These are phyloP conservation scores for Pichia membranifaciens DNA, from an alignment of 805 yeast genomes.

Conservation along the genomic window DNA sequence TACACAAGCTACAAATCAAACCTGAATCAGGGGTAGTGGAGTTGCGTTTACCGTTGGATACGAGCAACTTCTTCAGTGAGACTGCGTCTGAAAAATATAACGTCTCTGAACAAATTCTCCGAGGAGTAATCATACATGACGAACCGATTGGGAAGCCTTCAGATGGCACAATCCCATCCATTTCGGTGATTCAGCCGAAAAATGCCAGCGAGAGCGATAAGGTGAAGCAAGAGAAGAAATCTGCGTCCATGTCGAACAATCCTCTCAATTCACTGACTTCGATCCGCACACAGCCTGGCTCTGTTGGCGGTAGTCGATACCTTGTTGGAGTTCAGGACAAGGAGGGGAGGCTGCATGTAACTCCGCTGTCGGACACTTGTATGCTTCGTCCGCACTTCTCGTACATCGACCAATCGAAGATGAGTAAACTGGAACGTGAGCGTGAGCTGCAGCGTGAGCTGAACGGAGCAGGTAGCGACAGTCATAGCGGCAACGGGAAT, in stretches of 20 bases:
- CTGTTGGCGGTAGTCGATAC: constrained; percentile 26
- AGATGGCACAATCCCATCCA: constrained; percentile 5
- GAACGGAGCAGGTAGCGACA: constrained; percentile 28
- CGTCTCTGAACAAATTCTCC: constrained; percentile 54
- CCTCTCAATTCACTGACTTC: constrained; percentile 2
- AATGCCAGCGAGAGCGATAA: not conserved
- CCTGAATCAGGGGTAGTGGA: constrained; percentile 60
- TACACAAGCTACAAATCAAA: constrained; percentile 37
- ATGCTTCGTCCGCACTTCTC: constrained; percentile 80
- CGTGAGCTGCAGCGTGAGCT: constrained; percentile 33
- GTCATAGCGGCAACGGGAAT: constrained; percentile 16
- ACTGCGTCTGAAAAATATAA: constrained; percentile 52
- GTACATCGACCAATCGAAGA: constrained; percentile 56
- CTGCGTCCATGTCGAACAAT: not conserved
- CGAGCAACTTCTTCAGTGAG: constrained; percentile 59
- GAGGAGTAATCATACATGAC: constrained; percentile 59
- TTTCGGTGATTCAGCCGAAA: not conserved
- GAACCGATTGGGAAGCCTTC: constrained; percentile 32
- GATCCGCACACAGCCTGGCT: constrained; percentile 17
- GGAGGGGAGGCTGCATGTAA: constrained; percentile 46
- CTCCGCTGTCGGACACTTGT: constrained; percentile 59
- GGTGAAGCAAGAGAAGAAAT: not conserved
- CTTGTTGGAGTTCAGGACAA: constrained; percentile 33
- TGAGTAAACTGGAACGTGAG: constrained; percentile 36
- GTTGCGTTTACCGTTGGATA: constrained; percentile 70